Conservation (phyloP, 2,329 filamentous ascomycete genomes). For the Fusarium sp. region DNA sequence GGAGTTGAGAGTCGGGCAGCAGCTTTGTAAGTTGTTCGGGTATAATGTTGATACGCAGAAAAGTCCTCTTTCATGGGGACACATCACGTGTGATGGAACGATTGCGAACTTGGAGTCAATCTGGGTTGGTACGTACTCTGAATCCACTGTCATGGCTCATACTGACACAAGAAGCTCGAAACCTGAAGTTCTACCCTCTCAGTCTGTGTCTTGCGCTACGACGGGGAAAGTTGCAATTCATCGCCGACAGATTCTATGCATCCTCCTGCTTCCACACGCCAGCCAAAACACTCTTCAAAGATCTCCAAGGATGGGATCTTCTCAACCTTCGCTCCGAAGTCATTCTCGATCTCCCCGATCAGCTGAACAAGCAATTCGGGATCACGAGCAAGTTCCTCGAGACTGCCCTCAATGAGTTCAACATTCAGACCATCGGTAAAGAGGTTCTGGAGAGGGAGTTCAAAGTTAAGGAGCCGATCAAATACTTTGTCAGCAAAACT, state of each 20-base stretch:
- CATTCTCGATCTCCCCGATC: slow-evolving; percentile 57
- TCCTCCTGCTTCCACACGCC: slow-evolving; percentile 50
- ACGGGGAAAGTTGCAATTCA: slow-evolving; percentile 53
- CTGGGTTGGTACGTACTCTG: slow-evolving; percentile 51
- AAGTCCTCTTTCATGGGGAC: slow-evolving; percentile 55
- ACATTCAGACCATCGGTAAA: slow-evolving; percentile 57
- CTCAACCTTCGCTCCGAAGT: slow-evolving; percentile 57
- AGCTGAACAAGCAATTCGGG: slow-evolving; percentile 53
- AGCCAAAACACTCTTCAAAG: slow-evolving; percentile 52
- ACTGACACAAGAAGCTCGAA: slow-evolving; percentile 53
- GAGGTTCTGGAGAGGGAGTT: slow-evolving; percentile 54
- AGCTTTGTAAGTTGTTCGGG: slow-evolving; percentile 60
- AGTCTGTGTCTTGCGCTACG: slow-evolving; percentile 53
- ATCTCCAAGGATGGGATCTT: slow-evolving; percentile 58
- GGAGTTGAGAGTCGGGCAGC: slow-evolving; percentile 59
- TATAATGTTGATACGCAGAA: slow-evolving; percentile 54
- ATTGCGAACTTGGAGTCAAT: slow-evolving; percentile 63
- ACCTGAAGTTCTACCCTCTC: slow-evolving; percentile 62
- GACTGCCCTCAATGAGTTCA: slow-evolving; percentile 38
- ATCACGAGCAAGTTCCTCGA: slow-evolving; percentile 55
- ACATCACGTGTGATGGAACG: slow-evolving; percentile 60
- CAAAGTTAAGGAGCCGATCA: slow-evolving; percentile 47
- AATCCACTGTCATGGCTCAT: fast-evolving
- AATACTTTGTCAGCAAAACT: slow-evolving; percentile 57
- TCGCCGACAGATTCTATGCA: slow-evolving; percentile 55